phyloP scores from a whole-genome alignment of 352 stramenopile genomes.

The Plasmopara muralis region DNA sequence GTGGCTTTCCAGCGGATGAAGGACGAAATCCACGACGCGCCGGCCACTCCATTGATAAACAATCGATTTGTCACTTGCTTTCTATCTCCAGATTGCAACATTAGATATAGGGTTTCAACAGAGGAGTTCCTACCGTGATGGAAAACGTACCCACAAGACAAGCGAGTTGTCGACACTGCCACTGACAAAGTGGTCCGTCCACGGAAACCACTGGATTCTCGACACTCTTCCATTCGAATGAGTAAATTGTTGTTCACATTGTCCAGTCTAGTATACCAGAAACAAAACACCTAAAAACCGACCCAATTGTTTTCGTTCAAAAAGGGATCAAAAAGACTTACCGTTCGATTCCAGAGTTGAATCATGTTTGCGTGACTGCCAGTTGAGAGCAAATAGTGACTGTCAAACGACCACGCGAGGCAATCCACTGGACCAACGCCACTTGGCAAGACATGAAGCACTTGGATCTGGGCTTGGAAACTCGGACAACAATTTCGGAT shows the following conservation, averaged over 20 bases:
- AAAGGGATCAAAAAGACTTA: conserved; percentile 12
- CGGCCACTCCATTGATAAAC: conserved; percentile 65
- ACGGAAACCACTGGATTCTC: conserved; percentile 48
- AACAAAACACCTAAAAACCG: background rate
- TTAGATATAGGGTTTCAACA: conserved; percentile 1
- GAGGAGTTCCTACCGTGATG: background rate
- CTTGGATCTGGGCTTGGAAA: no score
- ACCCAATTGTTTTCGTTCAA: background rate
- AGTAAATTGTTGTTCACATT: conserved; percentile 43
- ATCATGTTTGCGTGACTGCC: conserved; percentile 50
- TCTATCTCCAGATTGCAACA: conserved; percentile 19
- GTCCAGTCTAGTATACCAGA: conserved; percentile 30
- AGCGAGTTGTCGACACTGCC: conserved; percentile 69
- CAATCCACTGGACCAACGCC: conserved; percentile 44
- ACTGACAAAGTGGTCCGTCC: conserved; percentile 56
- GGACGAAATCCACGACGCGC: conserved; percentile 47
- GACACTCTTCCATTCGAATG: conserved; percentile 47
- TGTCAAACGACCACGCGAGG: conserved; percentile 64
- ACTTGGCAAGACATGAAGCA: conserved; percentile 36
- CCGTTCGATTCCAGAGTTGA: conserved; percentile 56
- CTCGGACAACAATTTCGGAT: no score
- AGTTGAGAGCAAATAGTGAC: conserved; percentile 43
- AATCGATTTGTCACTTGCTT: conserved; percentile 40
- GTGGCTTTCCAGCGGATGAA: conserved; percentile 46
- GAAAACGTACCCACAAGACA: conserved; percentile 55